Conservation (phyloP, 768 basidiomycete species). For the Boletus patriciae region DNA sequence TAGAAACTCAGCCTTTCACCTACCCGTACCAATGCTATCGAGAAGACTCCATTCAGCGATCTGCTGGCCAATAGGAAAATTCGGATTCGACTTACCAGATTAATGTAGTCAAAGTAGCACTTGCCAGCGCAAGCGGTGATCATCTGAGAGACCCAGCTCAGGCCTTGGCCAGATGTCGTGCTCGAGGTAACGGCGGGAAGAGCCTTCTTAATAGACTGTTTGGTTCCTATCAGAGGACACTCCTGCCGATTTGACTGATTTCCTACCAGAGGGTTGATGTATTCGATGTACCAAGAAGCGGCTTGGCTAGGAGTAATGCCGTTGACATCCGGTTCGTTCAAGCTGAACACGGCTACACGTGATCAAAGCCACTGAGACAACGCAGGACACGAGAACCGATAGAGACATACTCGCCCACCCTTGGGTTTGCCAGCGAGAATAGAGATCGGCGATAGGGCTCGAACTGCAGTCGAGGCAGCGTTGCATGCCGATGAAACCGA, state of each 20-base stretch:
- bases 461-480: conserved; percentile 39
- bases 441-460: conserved; percentile 35
- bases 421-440: conserved; percentile 33
- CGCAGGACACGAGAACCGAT: too few species aligned
- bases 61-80: neutral
- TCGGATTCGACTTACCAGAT: conserved; percentile 24
- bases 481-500: conserved; percentile 42
- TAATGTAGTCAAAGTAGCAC: conserved; percentile 39
- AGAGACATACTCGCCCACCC: conserved; percentile 32
- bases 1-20: neutral
- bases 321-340: conserved; percentile 40
- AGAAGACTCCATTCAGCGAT: neutral
- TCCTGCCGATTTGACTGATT: neutral
- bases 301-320: conserved; percentile 30
- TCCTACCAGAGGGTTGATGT: conserved; percentile 38
- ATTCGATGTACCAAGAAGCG: conserved; percentile 38
- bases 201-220: conserved; percentile 38
- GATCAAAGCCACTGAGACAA: neutral
- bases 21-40: conserved; percentile 34
- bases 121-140: conserved; percentile 35
- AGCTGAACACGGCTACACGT: conserved; percentile 31
- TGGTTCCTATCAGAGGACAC: neutral
- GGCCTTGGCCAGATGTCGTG: conserved; percentile 31
- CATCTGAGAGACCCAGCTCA: conserved; percentile 38
- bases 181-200: conserved; percentile 40